Base-by-base conservation (phyloP, 306 rosid genomes). In the Prunus davidiana region DNA sequence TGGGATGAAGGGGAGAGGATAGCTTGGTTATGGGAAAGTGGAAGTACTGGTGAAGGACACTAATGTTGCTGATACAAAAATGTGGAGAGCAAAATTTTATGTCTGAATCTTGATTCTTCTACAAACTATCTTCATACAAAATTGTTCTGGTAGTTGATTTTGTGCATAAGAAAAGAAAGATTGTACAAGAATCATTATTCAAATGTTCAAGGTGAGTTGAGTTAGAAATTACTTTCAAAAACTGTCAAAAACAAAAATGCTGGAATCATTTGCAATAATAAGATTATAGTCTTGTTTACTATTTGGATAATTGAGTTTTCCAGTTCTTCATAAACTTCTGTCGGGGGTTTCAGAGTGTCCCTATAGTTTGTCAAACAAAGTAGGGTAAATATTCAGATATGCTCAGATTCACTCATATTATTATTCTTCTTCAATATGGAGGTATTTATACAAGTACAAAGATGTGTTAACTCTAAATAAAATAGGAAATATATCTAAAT, bases 21-120 rank as follows among this genome's bases (percentile, higher is more conserved):
- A 11, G 51, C 79, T 74, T 71, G 81, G 77, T 77, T 86, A 30
- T 88, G 92, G 96, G 88, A 79, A 73, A 67, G 24, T 55, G 65
- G 73, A 55, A 79, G 41, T 67, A 67, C 15, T 58, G 84, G 12
- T 60, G 85, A 72, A 69, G 47, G 71, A 47, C 27, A 64, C 15
- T 67, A 79, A 46, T 34, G 34, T 8, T 63, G 43, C 64, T 5
- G 64, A 60, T 12, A 28, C 64, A 12, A 60, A 25, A 58, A 25
- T 12, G 16, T 58, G 61, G 61, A n/a, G 14, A 20, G 25, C 61
- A 56, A 56, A 20, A 56, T 11, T 56, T 58, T 24, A 25, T 12
- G 32, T 24, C 2, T 25, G 19, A 60, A 15, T 60, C 34, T 22
- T 12, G 18, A 28, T 62, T 62, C 41, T 62, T 60, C 64, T 34